These are phyloP conservation scores for Phyllostachys edulis DNA, from an alignment of 176 grass and related monocot genomes.

Conservation along the genomic window DNA sequence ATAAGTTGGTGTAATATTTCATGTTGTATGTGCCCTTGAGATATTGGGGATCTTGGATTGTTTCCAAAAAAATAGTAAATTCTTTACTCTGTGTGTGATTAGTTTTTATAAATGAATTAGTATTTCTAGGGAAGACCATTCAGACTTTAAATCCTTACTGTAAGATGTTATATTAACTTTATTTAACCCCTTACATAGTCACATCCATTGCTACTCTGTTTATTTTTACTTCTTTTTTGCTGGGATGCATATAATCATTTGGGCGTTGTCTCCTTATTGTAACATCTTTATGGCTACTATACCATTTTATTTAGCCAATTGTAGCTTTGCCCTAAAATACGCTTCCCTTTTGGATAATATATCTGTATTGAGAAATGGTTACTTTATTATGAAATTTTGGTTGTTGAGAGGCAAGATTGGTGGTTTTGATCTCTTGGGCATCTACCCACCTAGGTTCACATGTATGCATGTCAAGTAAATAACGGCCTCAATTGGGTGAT, in stretches of 20 bases:
- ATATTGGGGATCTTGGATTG: background rate
- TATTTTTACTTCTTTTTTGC: background rate
- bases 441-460: background rate
- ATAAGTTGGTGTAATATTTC: background rate
- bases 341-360: background rate
- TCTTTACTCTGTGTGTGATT: background rate
- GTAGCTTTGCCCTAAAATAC: background rate
- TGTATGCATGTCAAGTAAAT: background rate
- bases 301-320: conserved; percentile 8
- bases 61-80: background rate
- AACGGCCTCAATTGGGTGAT: background rate
- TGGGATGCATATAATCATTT: background rate
- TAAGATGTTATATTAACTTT: conserved; percentile 3
- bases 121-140: background rate
- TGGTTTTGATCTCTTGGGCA: background rate
- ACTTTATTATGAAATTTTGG: background rate
- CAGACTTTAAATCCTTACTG: background rate
- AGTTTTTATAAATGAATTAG: background rate
- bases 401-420: background rate
- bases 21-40: background rate
- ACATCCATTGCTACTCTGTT: background rate
- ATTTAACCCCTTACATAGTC: background rate
- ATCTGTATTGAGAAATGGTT: background rate
- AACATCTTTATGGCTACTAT: background rate
- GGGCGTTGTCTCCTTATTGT: background rate